phyloP scores from a whole-genome alignment of 345 rosid genomes.

The Arabidopsis suecica region DNA sequence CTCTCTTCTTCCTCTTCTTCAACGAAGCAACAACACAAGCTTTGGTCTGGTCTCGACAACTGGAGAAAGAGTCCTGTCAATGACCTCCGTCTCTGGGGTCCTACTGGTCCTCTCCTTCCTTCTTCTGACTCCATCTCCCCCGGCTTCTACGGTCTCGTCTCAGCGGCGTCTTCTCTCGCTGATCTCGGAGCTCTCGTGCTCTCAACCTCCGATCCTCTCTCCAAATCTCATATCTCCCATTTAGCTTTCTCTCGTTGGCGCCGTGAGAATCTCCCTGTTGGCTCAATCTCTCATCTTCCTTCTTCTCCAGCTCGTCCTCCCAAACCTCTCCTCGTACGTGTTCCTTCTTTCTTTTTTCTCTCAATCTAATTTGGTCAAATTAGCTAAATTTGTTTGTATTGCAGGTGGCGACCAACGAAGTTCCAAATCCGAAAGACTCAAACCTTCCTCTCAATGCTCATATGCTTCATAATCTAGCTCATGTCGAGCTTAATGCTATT shows the following conservation, averaged over 20 bases:
- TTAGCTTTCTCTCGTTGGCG: conserved; percentile 81
- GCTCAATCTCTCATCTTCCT: conserved; percentile 60
- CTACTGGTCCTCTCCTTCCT: conserved; percentile 62
- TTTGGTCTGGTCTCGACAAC: conserved; percentile 71
- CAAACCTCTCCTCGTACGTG: conserved; percentile 71
- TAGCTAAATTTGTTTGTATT: background rate
- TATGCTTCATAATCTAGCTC: conserved; percentile 93
- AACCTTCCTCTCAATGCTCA: conserved; percentile 87
- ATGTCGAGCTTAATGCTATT: conserved; percentile 93
- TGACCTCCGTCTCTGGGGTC: conserved; percentile 80
- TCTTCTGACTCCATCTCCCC: background rate
- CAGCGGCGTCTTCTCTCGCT: conserved; percentile 74
- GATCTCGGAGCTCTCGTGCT: conserved; percentile 88
- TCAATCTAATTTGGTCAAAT: background rate
- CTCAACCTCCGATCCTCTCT: conserved; percentile 66
- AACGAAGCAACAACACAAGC: conserved; percentile 42
- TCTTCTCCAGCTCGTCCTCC: conserved; percentile 76
- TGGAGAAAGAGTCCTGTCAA: conserved; percentile 74
- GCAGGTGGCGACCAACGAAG: conserved; percentile 79
- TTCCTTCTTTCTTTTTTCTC: conserved; percentile 16
- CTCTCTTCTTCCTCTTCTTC: conserved; percentile 46
- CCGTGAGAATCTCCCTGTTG: conserved; percentile 63
- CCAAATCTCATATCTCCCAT: conserved; percentile 77
- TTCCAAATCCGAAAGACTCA: conserved; percentile 74
- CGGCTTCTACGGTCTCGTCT: conserved; percentile 20